Conservation (phyloP, 805 yeast species). For the Ogataea chonburiensis region DNA sequence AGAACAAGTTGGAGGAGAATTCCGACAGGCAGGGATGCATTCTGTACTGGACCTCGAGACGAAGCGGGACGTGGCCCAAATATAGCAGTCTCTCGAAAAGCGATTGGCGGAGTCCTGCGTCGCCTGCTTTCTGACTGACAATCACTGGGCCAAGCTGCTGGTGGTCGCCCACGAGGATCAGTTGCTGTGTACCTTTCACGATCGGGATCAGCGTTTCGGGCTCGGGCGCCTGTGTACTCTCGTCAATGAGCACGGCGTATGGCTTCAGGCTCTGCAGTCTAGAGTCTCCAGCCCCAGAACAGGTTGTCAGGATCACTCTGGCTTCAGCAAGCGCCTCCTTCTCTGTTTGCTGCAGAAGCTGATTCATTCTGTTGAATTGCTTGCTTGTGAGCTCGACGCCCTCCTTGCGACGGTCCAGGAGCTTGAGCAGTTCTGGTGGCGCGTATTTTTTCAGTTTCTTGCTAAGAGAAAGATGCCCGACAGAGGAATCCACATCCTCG, state of each 20-base stretch:
- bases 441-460: conserved; percentile 48
- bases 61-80: conserved; percentile 78
- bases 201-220: conserved; percentile 90
- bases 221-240: conserved; percentile 91
- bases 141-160: conserved; percentile 94
- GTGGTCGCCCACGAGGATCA: conserved; percentile 88
- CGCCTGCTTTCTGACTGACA: conserved; percentile 72
- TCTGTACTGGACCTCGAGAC: conserved; percentile 90
- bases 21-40: conserved; percentile 90
- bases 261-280: conserved; percentile 58
- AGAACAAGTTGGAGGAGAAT: conserved; percentile 87
- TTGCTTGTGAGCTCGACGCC: conserved; percentile 62
- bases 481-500: conserved; percentile 74
- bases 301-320: conserved; percentile 85
- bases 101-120: conserved; percentile 85
- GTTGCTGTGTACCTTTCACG: conserved; percentile 85
- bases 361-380: conserved; percentile 49
- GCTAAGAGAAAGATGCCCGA: conserved; percentile 57
- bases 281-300: conserved; percentile 87
- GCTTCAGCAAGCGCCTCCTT: conserved; percentile 48
- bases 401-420: conserved; percentile 57
- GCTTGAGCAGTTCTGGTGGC: conserved; percentile 55
- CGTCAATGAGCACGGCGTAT: conserved; percentile 83
- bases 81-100: conserved; percentile 81
- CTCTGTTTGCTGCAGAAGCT: conserved; percentile 49